A percentile compares a stretch with the other conserved stretches of the same genome.
Conservation (phyloP, 23 red algal species). For the Gracilaria domingensis region DNA sequence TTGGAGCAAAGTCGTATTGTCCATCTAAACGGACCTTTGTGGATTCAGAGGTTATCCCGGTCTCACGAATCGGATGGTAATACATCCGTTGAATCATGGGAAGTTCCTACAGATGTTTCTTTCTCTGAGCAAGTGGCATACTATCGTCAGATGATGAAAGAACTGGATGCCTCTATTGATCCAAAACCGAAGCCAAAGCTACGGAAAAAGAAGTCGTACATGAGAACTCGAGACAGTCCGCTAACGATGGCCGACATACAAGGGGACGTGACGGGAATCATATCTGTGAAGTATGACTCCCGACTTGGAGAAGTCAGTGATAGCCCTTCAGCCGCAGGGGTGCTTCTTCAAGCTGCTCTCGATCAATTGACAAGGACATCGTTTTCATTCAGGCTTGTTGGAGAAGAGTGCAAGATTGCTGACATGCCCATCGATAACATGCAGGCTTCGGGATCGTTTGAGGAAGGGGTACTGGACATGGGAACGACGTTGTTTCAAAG, state of each 20-base stretch:
- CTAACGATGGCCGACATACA: background rate
- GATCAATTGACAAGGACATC: slow-evolving; percentile 45
- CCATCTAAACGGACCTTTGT: slow-evolving; percentile 24
- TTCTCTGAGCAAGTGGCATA: slow-evolving; percentile 28
- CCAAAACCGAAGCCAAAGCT: background rate
- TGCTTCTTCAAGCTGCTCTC: slow-evolving; percentile 37
- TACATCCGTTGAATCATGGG: background rate
- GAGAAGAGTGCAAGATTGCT: slow-evolving; percentile 19
- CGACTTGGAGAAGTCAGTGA: background rate
- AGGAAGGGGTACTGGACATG: slow-evolving; percentile 47
- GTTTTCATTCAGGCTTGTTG: slow-evolving; percentile 45
- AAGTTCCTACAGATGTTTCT: slow-evolving; percentile 25
- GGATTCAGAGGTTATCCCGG: slow-evolving; percentile 40
- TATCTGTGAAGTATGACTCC: slow-evolving; percentile 54
- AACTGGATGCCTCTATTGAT: background rate
- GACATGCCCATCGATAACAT: slow-evolving; percentile 4
- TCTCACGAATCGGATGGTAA: slow-evolving; percentile 1
- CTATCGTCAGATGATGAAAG: slow-evolving; percentile 38
- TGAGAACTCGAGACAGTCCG: background rate
- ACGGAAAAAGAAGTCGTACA: background rate
- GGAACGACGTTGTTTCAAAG: slow-evolving; percentile 24
- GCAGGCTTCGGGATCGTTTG: slow-evolving; percentile 32
- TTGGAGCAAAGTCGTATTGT: background rate
- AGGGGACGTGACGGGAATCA: slow-evolving; percentile 37
- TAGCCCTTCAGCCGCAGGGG: slow-evolving; percentile 17